These are phyloP conservation scores for Raffaelea ambrosiae DNA, from an alignment of 2,329 filamentous ascomycete species.

Conservation along the genomic window DNA sequence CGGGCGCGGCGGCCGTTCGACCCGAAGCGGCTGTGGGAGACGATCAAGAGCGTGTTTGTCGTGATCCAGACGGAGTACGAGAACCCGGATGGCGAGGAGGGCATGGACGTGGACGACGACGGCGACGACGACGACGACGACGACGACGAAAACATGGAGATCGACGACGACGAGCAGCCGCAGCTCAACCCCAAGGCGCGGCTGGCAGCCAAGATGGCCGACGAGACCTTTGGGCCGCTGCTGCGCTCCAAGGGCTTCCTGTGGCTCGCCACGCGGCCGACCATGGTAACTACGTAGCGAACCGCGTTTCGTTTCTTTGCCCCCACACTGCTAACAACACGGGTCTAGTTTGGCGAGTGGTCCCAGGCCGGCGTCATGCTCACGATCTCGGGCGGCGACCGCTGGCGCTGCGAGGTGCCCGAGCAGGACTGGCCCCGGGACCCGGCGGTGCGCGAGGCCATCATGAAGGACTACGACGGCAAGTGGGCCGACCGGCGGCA, in stretches of 20 bases:
- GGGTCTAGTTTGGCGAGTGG: slow-evolving; percentile 40
- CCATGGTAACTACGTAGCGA: not conserved
- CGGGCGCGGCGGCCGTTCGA: slow-evolving; percentile 47
- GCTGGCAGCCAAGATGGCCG: slow-evolving; percentile 45
- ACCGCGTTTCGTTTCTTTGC: not conserved
- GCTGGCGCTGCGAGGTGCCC: slow-evolving; percentile 52
- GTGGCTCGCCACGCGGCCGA: slow-evolving; percentile 49
- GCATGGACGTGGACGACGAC: not conserved
- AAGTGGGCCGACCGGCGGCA: slow-evolving; percentile 64
- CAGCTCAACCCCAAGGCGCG: not conserved
- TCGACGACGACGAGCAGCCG: slow-evolving; percentile 14
- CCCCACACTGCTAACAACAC: not conserved
- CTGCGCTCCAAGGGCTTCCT: slow-evolving; percentile 57
- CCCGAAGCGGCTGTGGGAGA: slow-evolving; percentile 30
- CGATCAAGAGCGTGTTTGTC: not conserved
- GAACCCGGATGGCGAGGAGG: slow-evolving; percentile 30
- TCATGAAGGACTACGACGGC: slow-evolving; percentile 35
- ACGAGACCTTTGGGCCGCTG: slow-evolving; percentile 43
- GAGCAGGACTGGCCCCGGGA: slow-evolving; percentile 40
- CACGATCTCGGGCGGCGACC: slow-evolving; percentile 44
- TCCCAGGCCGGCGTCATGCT: slow-evolving; percentile 58
- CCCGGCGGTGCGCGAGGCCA: slow-evolving; percentile 38
- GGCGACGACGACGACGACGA: slow-evolving; percentile 22
- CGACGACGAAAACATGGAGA: slow-evolving; percentile 16
- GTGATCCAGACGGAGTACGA: not conserved